phyloP scores from a whole-genome alignment of 257 asterid genomes.

The Pogostemon cablin region DNA sequence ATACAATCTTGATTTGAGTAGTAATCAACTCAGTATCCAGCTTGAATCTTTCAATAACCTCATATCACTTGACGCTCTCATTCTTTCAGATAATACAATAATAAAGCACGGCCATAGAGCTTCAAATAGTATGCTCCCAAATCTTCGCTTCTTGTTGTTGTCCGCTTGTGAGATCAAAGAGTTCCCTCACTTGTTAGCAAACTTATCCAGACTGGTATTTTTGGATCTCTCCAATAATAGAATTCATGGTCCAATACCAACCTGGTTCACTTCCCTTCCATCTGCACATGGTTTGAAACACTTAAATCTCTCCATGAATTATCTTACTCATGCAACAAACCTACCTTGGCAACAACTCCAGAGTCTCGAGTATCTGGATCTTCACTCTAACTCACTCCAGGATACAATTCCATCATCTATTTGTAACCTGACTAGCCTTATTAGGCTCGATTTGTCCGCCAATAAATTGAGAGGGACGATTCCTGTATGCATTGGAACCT shows the following conservation, averaged over 20 bases:
- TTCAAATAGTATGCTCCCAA: neutral
- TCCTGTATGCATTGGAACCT: too few relatives aligned
- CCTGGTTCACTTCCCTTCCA: neutral
- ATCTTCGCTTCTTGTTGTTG: neutral
- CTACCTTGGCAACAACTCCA: neutral
- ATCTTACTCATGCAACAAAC: neutral
- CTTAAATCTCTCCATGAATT: neutral
- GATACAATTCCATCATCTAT: too few relatives aligned
- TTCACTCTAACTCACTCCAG: neutral
- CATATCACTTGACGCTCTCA: neutral
- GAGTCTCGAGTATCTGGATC: neutral
- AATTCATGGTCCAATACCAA: conserved; percentile 16
- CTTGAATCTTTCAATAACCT: neutral
- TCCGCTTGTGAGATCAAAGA: conserved; percentile 16
- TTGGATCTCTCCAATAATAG: conserved; percentile 14
- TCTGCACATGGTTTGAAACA: too few relatives aligned
- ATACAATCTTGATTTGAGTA: neutral
- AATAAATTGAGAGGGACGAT: too few relatives aligned
- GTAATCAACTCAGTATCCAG: neutral
- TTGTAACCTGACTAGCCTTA: too few relatives aligned
- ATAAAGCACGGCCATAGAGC: neutral
- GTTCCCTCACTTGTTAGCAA: neutral
- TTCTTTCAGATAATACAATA: neutral
- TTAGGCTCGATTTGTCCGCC: too few relatives aligned
- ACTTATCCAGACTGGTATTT: neutral